Base-by-base conservation (phyloP, 2,329 filamentous ascomycete genomes). In the Hypoxylon sp. region DNA sequence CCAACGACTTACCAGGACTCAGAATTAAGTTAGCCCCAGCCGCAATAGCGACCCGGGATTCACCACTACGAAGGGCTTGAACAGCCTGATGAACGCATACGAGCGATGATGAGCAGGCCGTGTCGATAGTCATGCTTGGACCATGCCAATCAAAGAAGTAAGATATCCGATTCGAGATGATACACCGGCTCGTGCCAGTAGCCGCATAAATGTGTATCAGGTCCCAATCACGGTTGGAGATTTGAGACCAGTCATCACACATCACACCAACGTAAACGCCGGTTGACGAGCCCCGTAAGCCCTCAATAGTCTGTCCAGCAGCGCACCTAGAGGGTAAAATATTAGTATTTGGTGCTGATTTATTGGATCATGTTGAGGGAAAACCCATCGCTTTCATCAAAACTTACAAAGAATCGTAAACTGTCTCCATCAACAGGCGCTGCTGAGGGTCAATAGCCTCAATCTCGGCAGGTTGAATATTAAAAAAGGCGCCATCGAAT, bases 21-120 rank as follows among this genome's bases (percentile, higher is more conserved):
- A 60, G 11, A 3, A 66, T 9, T 1, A 70, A 26, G 10, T 70
- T 63, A 1, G 59, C 33, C 3, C 67, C 67, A 0, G 44, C 26
- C 1, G 47, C 67, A 6, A 70, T 48, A 1, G 63, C 59, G 1
- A 67, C 51, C 1, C 39, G 54, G 0, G 63, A 63, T 0, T 59
- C 14, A 2, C 67, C 63, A 2, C 6, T 22, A 1, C 63, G 63
- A 1, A 70, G 26, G 1, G 33, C 6, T 19, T 63, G 53, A 3
- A 67, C 55, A 2, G 59, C 63, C 8, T 63, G 63, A 17, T 70
- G 63, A 3, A 70, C 13, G 1, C 63, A 59, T 2, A 63, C 39
- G 3, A 69, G 42, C 22, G 31, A 26, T 26, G 33, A 54, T 11
- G 31, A 39, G 51, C 51, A 54, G 35, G 60, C 60, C 11, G 60